Base-by-base conservation (phyloP, 352 stramenopile species). In the Pilasporangium apinafurcum region DNA sequence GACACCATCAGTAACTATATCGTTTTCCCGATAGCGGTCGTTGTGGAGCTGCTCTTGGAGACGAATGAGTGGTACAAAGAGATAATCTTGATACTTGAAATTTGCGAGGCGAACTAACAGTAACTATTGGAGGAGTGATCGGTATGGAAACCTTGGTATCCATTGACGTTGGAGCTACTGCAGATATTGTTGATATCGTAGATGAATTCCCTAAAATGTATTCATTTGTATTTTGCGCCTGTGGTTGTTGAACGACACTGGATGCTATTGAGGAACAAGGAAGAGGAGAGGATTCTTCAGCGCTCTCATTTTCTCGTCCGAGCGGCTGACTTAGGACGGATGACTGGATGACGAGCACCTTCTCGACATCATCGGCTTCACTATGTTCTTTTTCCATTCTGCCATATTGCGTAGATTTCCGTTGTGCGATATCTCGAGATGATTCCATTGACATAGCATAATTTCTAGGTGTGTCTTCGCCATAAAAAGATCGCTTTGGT, bases 301-400 rank as follows among this genome's bases (percentile, higher is more conserved):
- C n/a, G n/a, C n/a, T n/a, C n/a, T 32, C 24, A 16, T 58, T 48
- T 40, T 65, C 53, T 17, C 37, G 55, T 21, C 56, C 60, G 10
- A 62, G 36, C 3, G 53, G 42, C 2, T 59, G 6, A 17, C 53
- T 65, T 24, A 68, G 48, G 4, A 59, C 43, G 2, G 57, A 65
- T 38, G 58, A 50, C 45, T 71, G 56, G 9, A 70, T 54, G 9
- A 41, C 41, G 33, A 70, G 21, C 8, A 60, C 37, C 13, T 55
- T 45, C 2, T 28, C 22, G 17, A 67, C 29, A n/a, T 51, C 5
- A 30, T 35, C 25, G 26, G 17, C 0, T 25, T 24, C 30, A 25
- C 24, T 13, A 31, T 14, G 18, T 61, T 60, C n/a, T 53, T 64
- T n/a, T n/a, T n/a, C n/a, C n/a, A n/a, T n/a, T n/a, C n/a, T n/a